phyloP scores from a whole-genome alignment of 2,329 filamentous ascomycete species.

The Aspergillus caelatus region DNA sequence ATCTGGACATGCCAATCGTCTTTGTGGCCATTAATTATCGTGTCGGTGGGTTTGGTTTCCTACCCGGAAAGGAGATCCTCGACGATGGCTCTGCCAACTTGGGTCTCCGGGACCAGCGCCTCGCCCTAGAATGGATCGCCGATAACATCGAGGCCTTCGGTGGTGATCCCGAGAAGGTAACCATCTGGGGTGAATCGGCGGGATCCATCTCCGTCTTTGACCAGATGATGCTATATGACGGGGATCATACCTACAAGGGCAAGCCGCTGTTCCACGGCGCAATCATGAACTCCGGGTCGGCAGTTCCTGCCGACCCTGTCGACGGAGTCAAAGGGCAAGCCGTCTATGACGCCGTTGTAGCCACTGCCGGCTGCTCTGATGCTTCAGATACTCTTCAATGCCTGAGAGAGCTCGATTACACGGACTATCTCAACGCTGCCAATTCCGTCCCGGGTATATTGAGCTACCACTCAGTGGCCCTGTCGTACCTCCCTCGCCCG shows the following conservation, averaged over 20 bases:
- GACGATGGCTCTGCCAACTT: conserved; percentile 70
- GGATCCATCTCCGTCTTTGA: conserved; percentile 74
- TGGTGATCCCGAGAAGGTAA: conserved; percentile 76
- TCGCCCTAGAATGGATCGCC: conserved; percentile 74
- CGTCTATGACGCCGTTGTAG: conserved; percentile 53
- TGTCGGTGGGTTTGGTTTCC: conserved; percentile 72
- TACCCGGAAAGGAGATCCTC: conserved; percentile 69
- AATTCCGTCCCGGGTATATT: conserved; percentile 72
- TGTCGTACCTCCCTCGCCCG: conserved; percentile 75
- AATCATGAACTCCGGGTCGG: conserved; percentile 75
- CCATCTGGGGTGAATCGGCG: conserved; percentile 76
- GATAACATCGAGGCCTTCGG: conserved; percentile 79
- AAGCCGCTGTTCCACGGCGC: conserved; percentile 73
- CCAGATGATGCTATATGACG: conserved; percentile 74
- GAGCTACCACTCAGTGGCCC: conserved; percentile 67
- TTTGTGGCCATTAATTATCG: conserved; percentile 81
- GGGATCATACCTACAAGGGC: conserved; percentile 73
- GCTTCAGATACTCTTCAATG: conserved; percentile 50
- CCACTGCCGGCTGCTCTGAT: conserved; percentile 48
- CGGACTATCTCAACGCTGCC: conserved; percentile 60
- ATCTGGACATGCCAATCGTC: conserved; percentile 65
- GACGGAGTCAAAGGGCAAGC: conserved; percentile 68
- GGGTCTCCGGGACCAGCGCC: conserved; percentile 71
- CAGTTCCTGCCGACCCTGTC: conserved; percentile 64
- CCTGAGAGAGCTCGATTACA: conserved; percentile 51